These are phyloP conservation scores for Solanum corneliomulleri DNA, from an alignment of 257 asterid genomes.

Conservation along the genomic window DNA sequence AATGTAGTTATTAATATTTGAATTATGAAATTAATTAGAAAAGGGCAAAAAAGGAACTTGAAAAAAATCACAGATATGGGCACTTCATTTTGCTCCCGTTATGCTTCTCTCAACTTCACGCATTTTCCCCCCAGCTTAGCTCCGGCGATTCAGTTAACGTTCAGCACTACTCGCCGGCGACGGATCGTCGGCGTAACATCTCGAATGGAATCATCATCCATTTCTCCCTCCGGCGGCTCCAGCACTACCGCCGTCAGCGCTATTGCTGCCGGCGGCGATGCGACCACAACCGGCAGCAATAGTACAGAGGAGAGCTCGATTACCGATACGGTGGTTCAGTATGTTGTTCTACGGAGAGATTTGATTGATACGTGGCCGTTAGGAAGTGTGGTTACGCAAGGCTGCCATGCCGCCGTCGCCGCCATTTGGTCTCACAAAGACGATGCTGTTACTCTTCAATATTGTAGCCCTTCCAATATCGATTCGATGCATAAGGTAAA, in stretches of 20 bases:
- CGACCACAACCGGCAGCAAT: conserved; percentile 6
- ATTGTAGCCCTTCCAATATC: conserved; percentile 64
- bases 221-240: not conserved
- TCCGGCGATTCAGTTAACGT: not conserved
- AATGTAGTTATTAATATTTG: not conserved
- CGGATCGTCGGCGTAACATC: not conserved
- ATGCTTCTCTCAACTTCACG: not conserved
- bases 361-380: conserved; percentile 83
- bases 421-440: conserved; percentile 70
- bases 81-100: not conserved
- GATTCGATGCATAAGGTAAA: conserved; percentile 82
- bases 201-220: not conserved
- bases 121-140: not conserved
- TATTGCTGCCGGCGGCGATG: not conserved
- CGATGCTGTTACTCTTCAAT: conserved; percentile 49
- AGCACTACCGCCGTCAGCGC: not conserved
- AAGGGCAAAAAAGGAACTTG: not conserved
- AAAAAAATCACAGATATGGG: not conserved
- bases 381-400: conserved; percentile 87
- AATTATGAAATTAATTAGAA: not conserved
- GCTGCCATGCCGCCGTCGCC: conserved; percentile 96
- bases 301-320: conserved; percentile 13
- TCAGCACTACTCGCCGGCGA: not conserved
- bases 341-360: conserved; percentile 85
- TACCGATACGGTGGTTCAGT: conserved; percentile 62